Evolutionary conservation across 371 early-diverging fungal species (phyloP).

Genomic region (Mucor circinelloides): DNA sequence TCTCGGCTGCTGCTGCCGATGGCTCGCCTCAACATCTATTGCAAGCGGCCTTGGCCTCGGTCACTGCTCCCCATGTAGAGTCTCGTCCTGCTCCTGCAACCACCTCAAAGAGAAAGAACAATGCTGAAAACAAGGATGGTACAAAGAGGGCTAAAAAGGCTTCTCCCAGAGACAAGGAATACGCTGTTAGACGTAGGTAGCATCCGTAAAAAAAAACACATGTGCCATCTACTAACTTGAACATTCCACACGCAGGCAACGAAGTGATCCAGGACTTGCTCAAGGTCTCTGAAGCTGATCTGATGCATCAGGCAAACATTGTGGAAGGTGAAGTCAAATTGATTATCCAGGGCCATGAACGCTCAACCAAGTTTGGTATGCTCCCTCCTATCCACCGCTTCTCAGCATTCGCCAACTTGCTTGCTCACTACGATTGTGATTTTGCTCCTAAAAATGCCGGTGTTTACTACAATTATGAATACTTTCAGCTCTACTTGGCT

Average conservation of each 20-base stretch:
- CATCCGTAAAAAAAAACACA: background rate
- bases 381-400: conserved; percentile 46
- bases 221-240: background rate
- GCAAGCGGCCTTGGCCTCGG: conserved; percentile 51
- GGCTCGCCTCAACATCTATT: conserved; percentile 43
- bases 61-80: conserved; percentile 17
- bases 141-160: conserved; percentile 40
- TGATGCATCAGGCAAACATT: conserved; percentile 47
- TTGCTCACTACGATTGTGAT: conserved; percentile 53
- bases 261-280: conserved; percentile 49
- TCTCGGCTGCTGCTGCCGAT: conserved; percentile 32
- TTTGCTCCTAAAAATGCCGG: conserved; percentile 57
- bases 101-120: conserved; percentile 19
- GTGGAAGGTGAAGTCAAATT: conserved; percentile 45
- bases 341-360: conserved; percentile 44
- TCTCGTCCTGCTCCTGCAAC: conserved; percentile 7
- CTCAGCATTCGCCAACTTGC: conserved; percentile 47
- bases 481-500: conserved; percentile 49
- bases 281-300: conserved; percentile 46
- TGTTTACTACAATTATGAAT: conserved; percentile 53
- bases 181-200: conserved; percentile 42
- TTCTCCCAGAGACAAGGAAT: conserved; percentile 50
- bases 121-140: conserved; percentile 17
- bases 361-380: conserved; percentile 36
- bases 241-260: conserved; percentile 25